phyloP scores from a whole-genome alignment of 1,139 yeast species.

The Trichomonascaceae sp. region DNA sequence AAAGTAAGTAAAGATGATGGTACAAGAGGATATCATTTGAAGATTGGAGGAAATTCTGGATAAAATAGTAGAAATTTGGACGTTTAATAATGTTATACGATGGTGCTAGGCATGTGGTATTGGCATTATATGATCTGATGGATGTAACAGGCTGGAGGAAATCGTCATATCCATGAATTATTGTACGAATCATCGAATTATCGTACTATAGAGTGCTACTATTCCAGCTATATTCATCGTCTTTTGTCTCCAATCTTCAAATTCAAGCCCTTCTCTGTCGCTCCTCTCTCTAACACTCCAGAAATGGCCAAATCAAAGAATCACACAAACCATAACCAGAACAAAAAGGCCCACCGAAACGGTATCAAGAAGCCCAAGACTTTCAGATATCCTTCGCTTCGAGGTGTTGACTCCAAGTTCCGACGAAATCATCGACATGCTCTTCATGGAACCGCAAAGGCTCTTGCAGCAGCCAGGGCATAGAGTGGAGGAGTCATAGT shows the following conservation, averaged over 20 bases:
- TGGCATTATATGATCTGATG: no score
- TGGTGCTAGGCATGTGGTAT: no score
- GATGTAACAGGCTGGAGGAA: no score
- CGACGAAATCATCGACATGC: slow-evolving; percentile 99
- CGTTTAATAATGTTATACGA: no score
- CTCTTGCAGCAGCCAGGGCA: slow-evolving; percentile 50
- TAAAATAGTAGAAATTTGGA: no score
- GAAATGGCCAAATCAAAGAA: slow-evolving; percentile 97
- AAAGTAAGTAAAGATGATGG: not conserved
- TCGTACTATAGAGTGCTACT: no score
- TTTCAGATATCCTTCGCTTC: slow-evolving; percentile 95
- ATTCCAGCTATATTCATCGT: not conserved
- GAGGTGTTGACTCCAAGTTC: slow-evolving; percentile 99
- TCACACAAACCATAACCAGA: slow-evolving; percentile 99
- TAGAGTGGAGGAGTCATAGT: slow-evolving; percentile 1
- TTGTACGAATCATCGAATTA: no score
- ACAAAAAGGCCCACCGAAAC: slow-evolving; percentile 99
- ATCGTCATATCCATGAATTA: no score
- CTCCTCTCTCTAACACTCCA: slow-evolving; percentile 1
- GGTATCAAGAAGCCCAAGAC: slow-evolving; percentile 99
- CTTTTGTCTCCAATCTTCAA: not conserved
- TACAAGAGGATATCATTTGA: not conserved
- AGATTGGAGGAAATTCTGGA: not conserved
- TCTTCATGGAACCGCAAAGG: slow-evolving; percentile 94
- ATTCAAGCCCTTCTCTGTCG: no score